Conservation (phyloP, 768 basidiomycete genomes). For the Leccinum aurantiacum region DNA sequence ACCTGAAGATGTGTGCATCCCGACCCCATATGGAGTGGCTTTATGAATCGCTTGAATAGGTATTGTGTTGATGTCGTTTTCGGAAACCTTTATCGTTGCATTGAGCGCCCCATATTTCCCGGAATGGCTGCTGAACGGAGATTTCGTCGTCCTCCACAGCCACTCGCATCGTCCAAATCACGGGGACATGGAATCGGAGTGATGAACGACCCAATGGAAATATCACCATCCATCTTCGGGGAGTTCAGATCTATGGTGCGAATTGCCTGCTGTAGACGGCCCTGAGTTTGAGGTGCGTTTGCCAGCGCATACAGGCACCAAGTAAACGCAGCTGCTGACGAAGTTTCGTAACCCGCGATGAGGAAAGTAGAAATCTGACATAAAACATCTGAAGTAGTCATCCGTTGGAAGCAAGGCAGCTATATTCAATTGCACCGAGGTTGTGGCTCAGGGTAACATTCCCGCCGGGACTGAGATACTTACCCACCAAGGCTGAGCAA, state of each 20-base stretch:
- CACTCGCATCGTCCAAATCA: constrained; percentile 60
- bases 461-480: constrained; percentile 11
- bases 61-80: constrained; percentile 58
- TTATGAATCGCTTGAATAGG: constrained; percentile 63
- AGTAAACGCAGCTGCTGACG: constrained; percentile 48
- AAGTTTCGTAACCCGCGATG: constrained; percentile 65
- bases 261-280: constrained; percentile 46
- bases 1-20: constrained; percentile 63
- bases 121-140: constrained; percentile 42
- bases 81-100: constrained; percentile 38
- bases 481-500: constrained; percentile 54
- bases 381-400: constrained; percentile 52
- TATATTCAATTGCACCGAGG: constrained; percentile 59
- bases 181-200: constrained; percentile 54
- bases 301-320: constrained; percentile 65
- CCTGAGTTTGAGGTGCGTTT: constrained; percentile 45
- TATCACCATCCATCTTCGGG: constrained; percentile 22
- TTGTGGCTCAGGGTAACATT: background rate
- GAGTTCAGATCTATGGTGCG: constrained; percentile 26
- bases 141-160: constrained; percentile 48
- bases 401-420: constrained; percentile 42
- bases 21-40: constrained; percentile 56
- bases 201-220: constrained; percentile 51
- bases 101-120: constrained; percentile 32
- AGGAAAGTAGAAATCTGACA: constrained; percentile 67